Percentiles rank a stretch among this genome's conserved stretches.
These are phyloP conservation scores for Ottelia alismoides DNA, from an alignment of 106 monocot species.

Conservation along the genomic window DNA sequence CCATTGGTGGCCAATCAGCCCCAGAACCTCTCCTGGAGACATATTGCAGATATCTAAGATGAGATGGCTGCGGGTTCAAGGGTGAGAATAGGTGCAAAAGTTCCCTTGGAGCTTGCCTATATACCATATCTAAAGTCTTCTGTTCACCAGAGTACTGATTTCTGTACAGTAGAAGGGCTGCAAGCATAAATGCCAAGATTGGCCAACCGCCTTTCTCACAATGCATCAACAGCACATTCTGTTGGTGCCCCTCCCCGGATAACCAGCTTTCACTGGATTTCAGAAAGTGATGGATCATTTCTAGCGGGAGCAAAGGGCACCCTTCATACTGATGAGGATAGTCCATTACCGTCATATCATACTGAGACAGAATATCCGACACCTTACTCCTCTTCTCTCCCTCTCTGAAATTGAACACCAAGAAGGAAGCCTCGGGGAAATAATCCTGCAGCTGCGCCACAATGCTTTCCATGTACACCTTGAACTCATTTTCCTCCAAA, in stretches of 20 bases:
- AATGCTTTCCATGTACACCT: slow-evolving; percentile 52
- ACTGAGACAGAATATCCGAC: slow-evolving; percentile 38
- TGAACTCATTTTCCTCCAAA: slow-evolving; percentile 55
- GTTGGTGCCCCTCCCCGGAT: slow-evolving; percentile 41
- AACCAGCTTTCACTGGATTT: slow-evolving; percentile 75
- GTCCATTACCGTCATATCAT: slow-evolving; percentile 48
- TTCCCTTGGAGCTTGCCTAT: slow-evolving; percentile 81
- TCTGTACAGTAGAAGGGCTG: slow-evolving; percentile 69
- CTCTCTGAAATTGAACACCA: slow-evolving; percentile 69
- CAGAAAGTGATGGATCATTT: slow-evolving; percentile 62
- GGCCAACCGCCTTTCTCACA: slow-evolving; percentile 98
- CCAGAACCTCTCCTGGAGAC: slow-evolving; percentile 30
- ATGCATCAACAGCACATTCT: slow-evolving; percentile 87
- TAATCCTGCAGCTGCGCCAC: slow-evolving; percentile 55
- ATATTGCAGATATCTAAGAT: slow-evolving; percentile 88
- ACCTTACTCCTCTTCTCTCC: slow-evolving; percentile 33
- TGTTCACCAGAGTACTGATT: slow-evolving; percentile 72
- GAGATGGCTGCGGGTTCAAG: slow-evolving; percentile 69
- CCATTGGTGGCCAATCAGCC: slow-evolving; percentile 27
- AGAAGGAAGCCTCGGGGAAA: slow-evolving; percentile 62
- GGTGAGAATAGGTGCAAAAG: slow-evolving; percentile 41
- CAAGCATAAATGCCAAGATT: slow-evolving; percentile 89
- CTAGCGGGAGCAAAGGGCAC: slow-evolving; percentile 78
- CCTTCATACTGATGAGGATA: slow-evolving; percentile 67
- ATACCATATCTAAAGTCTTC: slow-evolving; percentile 82